Evolutionary conservation across 2,329 filamentous ascomycete species (phyloP).

Genomic region (Didymella pinodella): DNA sequence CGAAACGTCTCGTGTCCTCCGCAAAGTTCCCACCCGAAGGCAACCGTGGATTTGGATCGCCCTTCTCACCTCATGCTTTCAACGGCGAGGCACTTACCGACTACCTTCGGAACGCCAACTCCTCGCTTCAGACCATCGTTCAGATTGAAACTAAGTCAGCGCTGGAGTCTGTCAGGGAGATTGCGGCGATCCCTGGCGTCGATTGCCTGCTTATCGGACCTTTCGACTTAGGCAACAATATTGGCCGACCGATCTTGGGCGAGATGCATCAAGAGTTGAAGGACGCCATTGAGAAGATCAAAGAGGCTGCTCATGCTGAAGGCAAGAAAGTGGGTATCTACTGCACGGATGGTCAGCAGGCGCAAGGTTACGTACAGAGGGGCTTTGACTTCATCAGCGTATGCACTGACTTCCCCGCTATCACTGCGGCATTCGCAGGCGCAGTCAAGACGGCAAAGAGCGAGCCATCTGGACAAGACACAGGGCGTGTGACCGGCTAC

Average conservation of each 20-base stretch:
- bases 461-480: constrained; percentile 19
- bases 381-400: constrained; percentile 64
- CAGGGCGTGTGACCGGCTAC: constrained; percentile 30
- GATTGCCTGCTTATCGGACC: constrained; percentile 64
- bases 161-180: constrained; percentile 54
- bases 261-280: constrained; percentile 61
- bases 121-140: constrained; percentile 59
- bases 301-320: constrained; percentile 59
- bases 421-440: constrained; percentile 53
- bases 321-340: constrained; percentile 65
- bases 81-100: constrained; percentile 53
- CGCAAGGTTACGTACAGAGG: constrained; percentile 60
- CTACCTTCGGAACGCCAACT: constrained; percentile 64
- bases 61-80: constrained; percentile 60
- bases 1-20: constrained; percentile 59
- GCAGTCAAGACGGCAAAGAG: constrained; percentile 47
- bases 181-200: constrained; percentile 61
- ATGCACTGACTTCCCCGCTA: constrained; percentile 56
- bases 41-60: constrained; percentile 64
- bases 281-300: constrained; percentile 60
- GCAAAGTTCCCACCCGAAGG: constrained; percentile 65
- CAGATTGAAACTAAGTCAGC: constrained; percentile 58
- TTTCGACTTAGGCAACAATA: constrained; percentile 66
- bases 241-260: constrained; percentile 60
- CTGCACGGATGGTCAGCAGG: constrained; percentile 61